A percentile compares a stretch with the other conserved stretches of the same genome.
phyloP scores from a whole-genome alignment of 2,329 filamentous ascomycete species.

The Cladophialophora bantiana region DNA sequence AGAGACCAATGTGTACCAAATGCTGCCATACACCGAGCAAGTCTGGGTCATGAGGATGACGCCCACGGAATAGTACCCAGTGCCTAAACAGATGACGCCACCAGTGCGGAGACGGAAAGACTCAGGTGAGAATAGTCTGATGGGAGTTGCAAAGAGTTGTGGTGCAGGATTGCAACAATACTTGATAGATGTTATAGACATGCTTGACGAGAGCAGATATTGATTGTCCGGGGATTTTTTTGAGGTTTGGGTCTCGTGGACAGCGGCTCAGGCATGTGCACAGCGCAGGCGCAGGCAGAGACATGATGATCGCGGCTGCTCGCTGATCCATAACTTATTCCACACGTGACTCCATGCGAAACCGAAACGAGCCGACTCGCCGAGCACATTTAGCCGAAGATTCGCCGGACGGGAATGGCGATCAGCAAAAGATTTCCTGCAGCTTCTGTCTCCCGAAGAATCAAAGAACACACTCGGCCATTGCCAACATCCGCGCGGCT shows the following conservation, averaged over 20 bases:
- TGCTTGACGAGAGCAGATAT: neutral
- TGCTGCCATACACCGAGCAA: conserved; percentile 58
- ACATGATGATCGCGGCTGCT: conserved; percentile 2
- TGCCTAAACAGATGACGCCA: conserved; percentile 14
- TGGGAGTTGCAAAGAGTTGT: neutral
- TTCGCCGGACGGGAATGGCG: conserved; percentile 15
- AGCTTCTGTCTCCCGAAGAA: conserved; percentile 18
- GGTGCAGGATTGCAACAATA: neutral
- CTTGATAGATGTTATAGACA: conserved; percentile 1
- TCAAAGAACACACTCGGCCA: conserved; percentile 7
- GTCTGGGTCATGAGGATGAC: conserved; percentile 27
- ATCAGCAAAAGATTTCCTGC: conserved; percentile 29
- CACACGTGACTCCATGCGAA: conserved; percentile 1
- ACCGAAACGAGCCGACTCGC: no score
- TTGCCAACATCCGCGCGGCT: conserved; percentile 6
- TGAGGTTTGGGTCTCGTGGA: conserved; percentile 1
- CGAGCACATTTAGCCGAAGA: conserved; percentile 19
- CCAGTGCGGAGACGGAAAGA: conserved; percentile 18
- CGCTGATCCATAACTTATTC: conserved; percentile 2
- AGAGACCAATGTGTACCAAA: conserved; percentile 44
- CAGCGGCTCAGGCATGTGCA: conserved; percentile 20
- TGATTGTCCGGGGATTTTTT: neutral
- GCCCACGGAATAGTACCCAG: neutral
- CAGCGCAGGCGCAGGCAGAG: conserved; percentile 18
- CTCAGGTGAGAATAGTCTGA: conserved; percentile 17